Conservation (phyloP, 176 grass and related monocot species). For the Hyparrhenia diplandra region DNA sequence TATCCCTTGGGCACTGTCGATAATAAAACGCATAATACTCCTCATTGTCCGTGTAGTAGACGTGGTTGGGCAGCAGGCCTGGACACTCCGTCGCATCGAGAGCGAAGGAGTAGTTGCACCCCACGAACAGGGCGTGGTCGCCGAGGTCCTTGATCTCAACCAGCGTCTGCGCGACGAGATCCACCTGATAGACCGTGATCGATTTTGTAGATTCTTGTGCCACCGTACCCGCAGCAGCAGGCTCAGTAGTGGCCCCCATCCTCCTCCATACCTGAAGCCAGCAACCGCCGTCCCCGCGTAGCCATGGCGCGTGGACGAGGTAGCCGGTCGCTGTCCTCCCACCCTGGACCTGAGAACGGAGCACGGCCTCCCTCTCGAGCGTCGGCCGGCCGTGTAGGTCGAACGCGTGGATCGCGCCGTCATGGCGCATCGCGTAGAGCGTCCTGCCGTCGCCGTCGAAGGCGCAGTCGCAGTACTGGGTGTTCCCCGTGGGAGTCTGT, state of each 20-base stretch:
- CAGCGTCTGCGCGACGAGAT: neutral
- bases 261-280: neutral
- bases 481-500: neutral
- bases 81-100: neutral
- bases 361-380: neutral
- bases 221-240: neutral
- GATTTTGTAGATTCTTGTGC: neutral
- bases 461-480: neutral
- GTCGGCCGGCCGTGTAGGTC: neutral
- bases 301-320: neutral
- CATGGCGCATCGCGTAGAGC: neutral
- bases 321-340: neutral
- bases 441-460: neutral
- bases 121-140: neutral
- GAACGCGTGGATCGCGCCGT: slow-evolving; percentile 11
- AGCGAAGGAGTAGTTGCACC: neutral
- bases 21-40: neutral
- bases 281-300: neutral
- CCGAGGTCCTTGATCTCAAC: neutral
- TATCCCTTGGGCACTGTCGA: neutral
- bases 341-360: neutral
- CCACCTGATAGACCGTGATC: neutral
- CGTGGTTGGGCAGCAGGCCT: neutral
- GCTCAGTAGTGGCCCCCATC: neutral
- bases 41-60: slow-evolving; percentile 8